Base-by-base conservation (phyloP, 2,329 filamentous ascomycete genomes). In the Aureobasidium sp. region DNA sequence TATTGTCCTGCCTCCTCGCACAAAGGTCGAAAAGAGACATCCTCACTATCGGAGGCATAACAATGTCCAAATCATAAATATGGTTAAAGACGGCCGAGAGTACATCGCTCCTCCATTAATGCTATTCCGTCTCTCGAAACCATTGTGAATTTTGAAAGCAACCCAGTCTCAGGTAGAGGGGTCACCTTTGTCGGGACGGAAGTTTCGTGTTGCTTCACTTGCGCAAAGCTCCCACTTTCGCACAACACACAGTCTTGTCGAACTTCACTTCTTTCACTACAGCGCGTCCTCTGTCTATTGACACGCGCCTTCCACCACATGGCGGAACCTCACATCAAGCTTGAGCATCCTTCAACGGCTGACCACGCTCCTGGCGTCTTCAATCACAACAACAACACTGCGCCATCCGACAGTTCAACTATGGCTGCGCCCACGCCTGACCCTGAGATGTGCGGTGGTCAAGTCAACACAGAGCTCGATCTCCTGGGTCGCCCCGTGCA, bases 401-500 rank as follows among this genome's bases (percentile, higher is more conserved):
- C 47, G 47, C 47, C 47, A 3, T 48, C 47, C 16, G 11, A 36
- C 10, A 57, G 41, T 8, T 27, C 53, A 3, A 36, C 53, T n/a
- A 57, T 36, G 39, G n/a, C 51, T n/a, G 6, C 53, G 3, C 7
- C 53, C 3, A 25, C 53, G 16, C 39, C 53, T 9, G 21, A 9
- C 13, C 30, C 21, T 13, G 11, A 37, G 10, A 37, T 39, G 32
- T 25, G 48, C 21, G n/a, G 27, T n/a, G 41, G 14, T 47, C 25
- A 16, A 32, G 34, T 14, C 49, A 36, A 32, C n/a, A 11, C 27
- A 36, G 29, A 58, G 42, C 67, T 82, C 74, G 65, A 78, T 68
- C 47, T 81, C 7, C 83, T 91, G 5, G 85, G 85, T 0, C 77
- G 80, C n/a, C 80, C 84, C 50, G 75, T 88, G 1, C 88, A 87